A percentile compares a stretch with the other conserved stretches of the same genome.
Conservation (phyloP, 345 rosid genomes). For the Hibiscus trionum region DNA sequence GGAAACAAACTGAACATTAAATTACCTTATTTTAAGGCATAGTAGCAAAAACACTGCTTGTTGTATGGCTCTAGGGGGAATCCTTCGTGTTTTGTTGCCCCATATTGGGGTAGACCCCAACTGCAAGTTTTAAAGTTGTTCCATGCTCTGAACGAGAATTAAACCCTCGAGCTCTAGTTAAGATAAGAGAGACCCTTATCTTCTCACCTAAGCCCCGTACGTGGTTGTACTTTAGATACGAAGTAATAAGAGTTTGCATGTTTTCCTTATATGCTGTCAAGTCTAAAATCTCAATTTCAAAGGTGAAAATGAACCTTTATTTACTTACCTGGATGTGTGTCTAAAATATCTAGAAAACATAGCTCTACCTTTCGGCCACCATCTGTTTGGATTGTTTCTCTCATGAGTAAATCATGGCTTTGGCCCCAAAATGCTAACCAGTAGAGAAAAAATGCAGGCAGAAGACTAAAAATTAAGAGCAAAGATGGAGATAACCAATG, state of each 20-base stretch:
- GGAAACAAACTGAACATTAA: background rate
- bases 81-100: too few relatives aligned
- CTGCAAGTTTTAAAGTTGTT: too few relatives aligned
- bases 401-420: background rate
- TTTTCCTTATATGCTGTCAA: background rate
- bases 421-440: background rate
- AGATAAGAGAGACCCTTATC: too few relatives aligned
- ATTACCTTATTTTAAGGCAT: background rate
- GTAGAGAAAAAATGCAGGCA: background rate
- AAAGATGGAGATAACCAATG: constrained; percentile 67
- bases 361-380: background rate
- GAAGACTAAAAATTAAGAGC: background rate
- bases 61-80: too few relatives aligned
- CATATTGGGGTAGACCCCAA: too few relatives aligned
- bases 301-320: too few relatives aligned
- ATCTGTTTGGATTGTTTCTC: background rate
- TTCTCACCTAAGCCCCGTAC: too few relatives aligned
- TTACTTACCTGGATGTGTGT: too few relatives aligned
- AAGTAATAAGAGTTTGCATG: background rate
- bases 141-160: too few relatives aligned
- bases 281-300: background rate
- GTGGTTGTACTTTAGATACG: background rate
- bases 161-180: too few relatives aligned
- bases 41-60: background rate
- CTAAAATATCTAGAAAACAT: too few relatives aligned